Base-by-base conservation (phyloP, 176 grass and related monocot species). In the Miscanthus lutarioriparius region DNA sequence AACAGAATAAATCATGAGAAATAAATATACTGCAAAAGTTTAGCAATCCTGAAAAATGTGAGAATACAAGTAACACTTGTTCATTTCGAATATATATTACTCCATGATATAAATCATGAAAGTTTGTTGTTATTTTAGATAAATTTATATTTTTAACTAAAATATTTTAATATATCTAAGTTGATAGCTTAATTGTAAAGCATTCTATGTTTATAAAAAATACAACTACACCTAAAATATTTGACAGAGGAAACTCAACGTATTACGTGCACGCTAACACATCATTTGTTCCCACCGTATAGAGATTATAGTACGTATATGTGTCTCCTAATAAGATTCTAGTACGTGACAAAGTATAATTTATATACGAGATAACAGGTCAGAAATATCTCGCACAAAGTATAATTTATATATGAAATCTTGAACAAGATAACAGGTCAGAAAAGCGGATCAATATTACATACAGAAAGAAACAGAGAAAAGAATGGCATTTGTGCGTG, bases 401-500 rank as follows among this genome's bases (percentile, higher is more conserved):
- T 76, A 17, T 67, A 67, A 4, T 82, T 86, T n/a, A 77, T 86
- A 86, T 56, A 82, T 82, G 67, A 16, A n/a, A 77, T 78, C 73
- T 54, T 48, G 44, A 82, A 67, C 44, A 72, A 38, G 56, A 53
- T 49, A 25, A 49, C 63, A 43, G 47, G 47, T 40, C 1, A 67
- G 23, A 80, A 48, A 70, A 28, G 38, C 36, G 26, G 15, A 73
- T 73, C 73, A 45, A 6, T 81, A 78, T 82, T 86, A 81, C 47
- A 48, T 48, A 48, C 59, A 78, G 28, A 72, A 58, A 86, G 65
- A 78, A 62, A 77, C 36, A 41, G 62, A 53, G 22, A 66, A 74
- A 90, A 77, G 67, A 82, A 70, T 47, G 69, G 43, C 66, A 53
- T 71, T 82, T 82, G 83, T 70, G 66, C 83, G 73, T 86, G 79